A percentile compares a stretch with the other conserved stretches of the same genome.
These are phyloP conservation scores for Patellifolia procumbens DNA, from an alignment of 179 eudicot species.

Conservation along the genomic window DNA sequence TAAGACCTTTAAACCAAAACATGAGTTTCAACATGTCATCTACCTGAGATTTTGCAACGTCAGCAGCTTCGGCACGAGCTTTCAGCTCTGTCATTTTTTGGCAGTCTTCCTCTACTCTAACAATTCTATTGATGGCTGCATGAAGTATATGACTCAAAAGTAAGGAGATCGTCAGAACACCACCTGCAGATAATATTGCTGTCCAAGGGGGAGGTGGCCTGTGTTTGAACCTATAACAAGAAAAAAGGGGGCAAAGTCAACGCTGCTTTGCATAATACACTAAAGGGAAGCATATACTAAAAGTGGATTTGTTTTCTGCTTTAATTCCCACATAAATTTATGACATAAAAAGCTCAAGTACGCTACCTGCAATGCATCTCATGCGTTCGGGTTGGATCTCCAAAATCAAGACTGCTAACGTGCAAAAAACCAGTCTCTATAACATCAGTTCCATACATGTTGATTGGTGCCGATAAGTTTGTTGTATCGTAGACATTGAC, in stretches of 20 bases:
- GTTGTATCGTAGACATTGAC: conserved; percentile 94
- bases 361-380: conserved; percentile 97
- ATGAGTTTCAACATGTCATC: not conserved
- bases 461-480: conserved; percentile 50
- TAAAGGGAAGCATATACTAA: no score
- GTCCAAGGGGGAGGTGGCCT: conserved; percentile 74
- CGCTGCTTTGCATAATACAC: not conserved
- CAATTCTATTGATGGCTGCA: conserved; percentile 67
- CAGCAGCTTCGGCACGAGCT: conserved; percentile 94
- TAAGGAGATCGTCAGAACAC: conserved; percentile 53
- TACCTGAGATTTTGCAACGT: conserved; percentile 93
- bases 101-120: conserved; percentile 57
- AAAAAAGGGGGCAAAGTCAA: not conserved
- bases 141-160: conserved; percentile 66
- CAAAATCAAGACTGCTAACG: conserved; percentile 75
- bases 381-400: conserved; percentile 84
- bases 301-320: not conserved
- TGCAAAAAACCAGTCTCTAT: conserved; percentile 66
- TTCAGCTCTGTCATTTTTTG: conserved; percentile 68
- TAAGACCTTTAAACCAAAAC: not conserved
- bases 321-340: not conserved
- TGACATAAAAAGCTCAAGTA: not conserved
- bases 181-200: conserved; percentile 55
- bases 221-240: conserved; percentile 61
- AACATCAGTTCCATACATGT: conserved; percentile 74